A percentile compares a stretch with the other conserved stretches of the same genome.
These are phyloP conservation scores for Perilla frutescens DNA, from an alignment of 257 asterid genomes.

Conservation along the genomic window DNA sequence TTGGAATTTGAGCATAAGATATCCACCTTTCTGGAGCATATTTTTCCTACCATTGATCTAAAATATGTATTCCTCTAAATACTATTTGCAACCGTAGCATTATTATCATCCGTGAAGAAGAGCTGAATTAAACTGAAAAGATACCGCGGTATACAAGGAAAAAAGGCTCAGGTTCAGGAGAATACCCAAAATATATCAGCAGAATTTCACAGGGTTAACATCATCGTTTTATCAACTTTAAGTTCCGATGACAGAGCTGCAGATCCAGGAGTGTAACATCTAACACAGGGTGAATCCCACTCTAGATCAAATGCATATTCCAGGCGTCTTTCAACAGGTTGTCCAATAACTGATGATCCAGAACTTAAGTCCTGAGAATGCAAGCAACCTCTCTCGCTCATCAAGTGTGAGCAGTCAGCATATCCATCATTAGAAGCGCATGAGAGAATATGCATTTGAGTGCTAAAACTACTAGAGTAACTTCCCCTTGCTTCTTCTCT, in stretches of 20 bases:
- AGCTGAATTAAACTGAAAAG: background rate
- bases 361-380: slow-evolving; percentile 36
- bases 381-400: slow-evolving; percentile 35
- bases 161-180: background rate
- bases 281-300: slow-evolving; percentile 50
- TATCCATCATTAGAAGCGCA: slow-evolving; percentile 35
- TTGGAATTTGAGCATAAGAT: background rate
- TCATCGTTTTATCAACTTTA: slow-evolving; percentile 41
- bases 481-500: slow-evolving; percentile 35
- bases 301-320: slow-evolving; percentile 66
- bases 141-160: background rate
- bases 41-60: background rate
- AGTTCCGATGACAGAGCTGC: slow-evolving; percentile 43
- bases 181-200: background rate
- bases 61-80: background rate
- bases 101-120: background rate
- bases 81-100: background rate
- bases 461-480: slow-evolving; percentile 33
- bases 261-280: slow-evolving; percentile 48
- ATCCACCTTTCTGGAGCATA: background rate
- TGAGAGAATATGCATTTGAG: slow-evolving; percentile 29
- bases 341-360: slow-evolving; percentile 47
- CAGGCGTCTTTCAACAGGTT: slow-evolving; percentile 61
- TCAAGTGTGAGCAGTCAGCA: slow-evolving; percentile 33
- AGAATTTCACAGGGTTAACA: slow-evolving; percentile 46